Percentiles rank a stretch among this genome's conserved stretches.
These are phyloP conservation scores for Fusarium stilboides DNA, from an alignment of 2,329 filamentous ascomycete species.

Conservation along the genomic window DNA sequence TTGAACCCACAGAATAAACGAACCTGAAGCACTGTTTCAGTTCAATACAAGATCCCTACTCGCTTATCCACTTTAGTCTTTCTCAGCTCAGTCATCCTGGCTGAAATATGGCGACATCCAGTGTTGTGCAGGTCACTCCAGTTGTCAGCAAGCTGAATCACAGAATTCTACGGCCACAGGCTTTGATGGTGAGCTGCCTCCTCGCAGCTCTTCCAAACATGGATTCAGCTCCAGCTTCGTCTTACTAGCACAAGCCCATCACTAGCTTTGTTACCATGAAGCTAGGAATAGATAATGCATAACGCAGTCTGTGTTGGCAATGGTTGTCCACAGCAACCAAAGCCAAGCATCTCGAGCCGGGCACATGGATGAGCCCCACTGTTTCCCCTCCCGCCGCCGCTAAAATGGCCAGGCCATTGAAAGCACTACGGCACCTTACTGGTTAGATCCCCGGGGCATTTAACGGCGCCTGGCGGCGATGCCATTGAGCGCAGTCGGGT, in stretches of 20 bases:
- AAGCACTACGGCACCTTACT: slow-evolving; percentile 8
- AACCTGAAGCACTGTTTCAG: slow-evolving; percentile 2
- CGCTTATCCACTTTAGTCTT: slow-evolving; percentile 10
- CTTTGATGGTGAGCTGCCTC: too few species aligned
- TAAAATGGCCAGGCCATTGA: slow-evolving; percentile 15
- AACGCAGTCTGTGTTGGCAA: slow-evolving; percentile 2
- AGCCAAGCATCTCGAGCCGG: slow-evolving; percentile 6
- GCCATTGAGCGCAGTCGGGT: slow-evolving; percentile 23
- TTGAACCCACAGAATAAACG: slow-evolving; percentile 19
- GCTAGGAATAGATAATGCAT: not conserved
- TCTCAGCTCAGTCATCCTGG: not conserved
- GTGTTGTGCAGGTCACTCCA: not conserved
- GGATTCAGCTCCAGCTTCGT: not conserved
- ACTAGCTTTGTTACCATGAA: not conserved
- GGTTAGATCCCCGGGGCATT: not conserved
- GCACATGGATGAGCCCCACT: slow-evolving; percentile 32
- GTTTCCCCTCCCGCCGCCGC: slow-evolving; percentile 30
- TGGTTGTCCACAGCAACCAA: slow-evolving; percentile 42
- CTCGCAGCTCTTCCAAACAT: too few species aligned
- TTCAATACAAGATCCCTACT: slow-evolving; percentile 11
- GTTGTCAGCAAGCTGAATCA: slow-evolving; percentile 1
- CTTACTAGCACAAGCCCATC: not conserved
- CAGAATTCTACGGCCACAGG: too few species aligned
- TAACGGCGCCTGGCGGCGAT: slow-evolving; percentile 9
- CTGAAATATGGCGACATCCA: not conserved